Evolutionary conservation across 768 basidiomycete species (phyloP), one percentile per base, ranked within the genome.

Genomic region (Russula sp.): DNA sequence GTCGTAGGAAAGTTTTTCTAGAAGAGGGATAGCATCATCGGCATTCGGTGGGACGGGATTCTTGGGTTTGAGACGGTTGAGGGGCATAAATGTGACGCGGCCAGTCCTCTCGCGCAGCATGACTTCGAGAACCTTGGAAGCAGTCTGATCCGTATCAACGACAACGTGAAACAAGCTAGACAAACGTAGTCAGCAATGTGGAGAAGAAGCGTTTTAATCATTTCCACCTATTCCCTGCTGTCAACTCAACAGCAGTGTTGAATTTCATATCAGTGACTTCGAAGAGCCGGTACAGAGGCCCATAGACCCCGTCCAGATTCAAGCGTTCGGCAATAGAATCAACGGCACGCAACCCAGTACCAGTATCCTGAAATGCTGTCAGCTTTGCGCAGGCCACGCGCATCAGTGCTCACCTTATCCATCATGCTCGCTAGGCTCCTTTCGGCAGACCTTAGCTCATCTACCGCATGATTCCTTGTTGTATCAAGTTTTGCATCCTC

Each of bases 31-130:
- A 0, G 88, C 87, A 65, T 92, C 89, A 64, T 86, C 83, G 0
- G 86, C 88, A 77, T 89, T 80, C 72, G 88, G 88, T 22, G 84
- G 78, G 0, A 83, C 79, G 1, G 80, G 78, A 42, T 80, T 80
- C 67, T 90, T 92, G 59, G 90, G 89, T 70, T 89, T 88, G 63
- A 99, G 85, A 16, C 97, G 89, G 75, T 98, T 98, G 46, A 99
- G 83, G 22, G 97, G 97, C 89, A 99, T 95, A 77, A 98, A 98
- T 0, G 97, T 99, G 9, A 99, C 91, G 57, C 97, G 87, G 2
- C 96, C 97, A 13, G 86, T 90, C 73, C 90, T 92, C 73, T 98
- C 94, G 71, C 87, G 87, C 70, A 94, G 78, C 96, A 99, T 98
- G 68, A 89, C 79, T 22, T 97, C 91, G 14, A 99, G 84, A n/a